These are phyloP conservation scores for Gossypium davidsonii DNA, from an alignment of 441 rosid species.

Conservation along the genomic window DNA sequence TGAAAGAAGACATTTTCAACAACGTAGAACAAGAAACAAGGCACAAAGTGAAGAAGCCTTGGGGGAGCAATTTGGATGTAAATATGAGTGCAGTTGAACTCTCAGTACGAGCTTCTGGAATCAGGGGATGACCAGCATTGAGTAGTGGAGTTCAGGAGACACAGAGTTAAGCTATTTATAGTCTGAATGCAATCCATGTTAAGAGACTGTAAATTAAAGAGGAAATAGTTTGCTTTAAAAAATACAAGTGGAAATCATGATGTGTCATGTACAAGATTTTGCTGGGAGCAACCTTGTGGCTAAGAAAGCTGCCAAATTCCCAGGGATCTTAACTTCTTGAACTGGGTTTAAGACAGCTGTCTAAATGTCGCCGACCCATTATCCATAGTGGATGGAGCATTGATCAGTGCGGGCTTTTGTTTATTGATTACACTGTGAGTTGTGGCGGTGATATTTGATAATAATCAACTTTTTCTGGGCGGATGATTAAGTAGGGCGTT, in stretches of 20 bases:
- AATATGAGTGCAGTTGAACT: background rate
- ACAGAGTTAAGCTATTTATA: background rate
- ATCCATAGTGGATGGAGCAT: background rate
- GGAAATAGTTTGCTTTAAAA: background rate
- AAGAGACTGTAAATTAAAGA: background rate
- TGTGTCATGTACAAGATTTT: background rate
- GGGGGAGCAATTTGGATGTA: background rate
- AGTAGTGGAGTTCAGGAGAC: background rate
- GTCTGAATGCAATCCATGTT: background rate
- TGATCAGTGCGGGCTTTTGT: background rate
- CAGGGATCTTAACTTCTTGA: background rate
- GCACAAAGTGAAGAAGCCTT: background rate
- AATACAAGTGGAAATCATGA: background rate
- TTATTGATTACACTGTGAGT: background rate
- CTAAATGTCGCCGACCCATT: background rate
- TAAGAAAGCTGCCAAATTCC: background rate
- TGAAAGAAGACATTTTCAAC: background rate
- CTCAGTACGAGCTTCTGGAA: background rate
- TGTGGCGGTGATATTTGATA: background rate
- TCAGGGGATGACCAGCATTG: background rate
- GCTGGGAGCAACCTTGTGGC: conserved; percentile 2
- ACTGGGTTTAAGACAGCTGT: background rate
- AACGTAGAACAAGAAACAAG: background rate
- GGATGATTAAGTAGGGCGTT: no score
- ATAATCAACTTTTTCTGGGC: no score